Conservation (phyloP, 805 yeast species). For the Myxozyma neotropica region DNA sequence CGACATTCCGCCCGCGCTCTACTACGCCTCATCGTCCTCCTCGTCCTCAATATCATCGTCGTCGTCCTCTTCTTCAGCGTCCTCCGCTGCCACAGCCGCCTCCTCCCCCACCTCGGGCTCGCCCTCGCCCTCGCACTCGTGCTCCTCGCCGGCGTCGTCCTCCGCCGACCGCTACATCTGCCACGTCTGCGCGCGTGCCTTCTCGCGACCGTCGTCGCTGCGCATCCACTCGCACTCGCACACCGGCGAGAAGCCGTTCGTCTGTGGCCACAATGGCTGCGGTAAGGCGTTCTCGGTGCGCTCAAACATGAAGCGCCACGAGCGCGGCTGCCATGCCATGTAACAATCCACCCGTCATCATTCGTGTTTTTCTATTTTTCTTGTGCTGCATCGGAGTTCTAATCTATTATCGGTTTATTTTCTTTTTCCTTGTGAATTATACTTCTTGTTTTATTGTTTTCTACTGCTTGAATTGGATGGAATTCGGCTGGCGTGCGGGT, state of each 20-base stretch:
- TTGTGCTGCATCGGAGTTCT: slow-evolving; percentile 5
- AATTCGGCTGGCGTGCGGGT: background rate
- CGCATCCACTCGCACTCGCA: slow-evolving; percentile 83
- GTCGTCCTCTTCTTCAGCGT: background rate
- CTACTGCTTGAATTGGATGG: background rate
- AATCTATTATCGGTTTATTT: background rate
- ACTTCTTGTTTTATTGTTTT: background rate
- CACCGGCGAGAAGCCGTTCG: slow-evolving; percentile 75
- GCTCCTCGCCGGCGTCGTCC: slow-evolving; percentile 2
- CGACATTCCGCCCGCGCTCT: background rate
- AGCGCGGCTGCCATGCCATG: slow-evolving; percentile 42
- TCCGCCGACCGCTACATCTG: slow-evolving; percentile 40
- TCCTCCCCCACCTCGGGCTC: background rate
- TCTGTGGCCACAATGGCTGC: slow-evolving; percentile 68
- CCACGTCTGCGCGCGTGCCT: slow-evolving; percentile 68
- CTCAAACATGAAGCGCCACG: slow-evolving; percentile 83
- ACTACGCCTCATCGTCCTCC: background rate
- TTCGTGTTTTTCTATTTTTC: background rate
- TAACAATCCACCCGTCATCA: background rate
- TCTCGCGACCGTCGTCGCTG: slow-evolving; percentile 81
- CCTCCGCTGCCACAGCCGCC: slow-evolving; percentile 7
- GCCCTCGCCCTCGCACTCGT: slow-evolving; percentile 6
- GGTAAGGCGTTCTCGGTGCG: slow-evolving; percentile 74
- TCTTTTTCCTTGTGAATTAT: background rate
- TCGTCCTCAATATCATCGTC: background rate